A percentile compares a stretch with the other conserved stretches of the same genome.
Conservation (phyloP, 2,329 filamentous ascomycete genomes). For the Penicillium brasilianum region DNA sequence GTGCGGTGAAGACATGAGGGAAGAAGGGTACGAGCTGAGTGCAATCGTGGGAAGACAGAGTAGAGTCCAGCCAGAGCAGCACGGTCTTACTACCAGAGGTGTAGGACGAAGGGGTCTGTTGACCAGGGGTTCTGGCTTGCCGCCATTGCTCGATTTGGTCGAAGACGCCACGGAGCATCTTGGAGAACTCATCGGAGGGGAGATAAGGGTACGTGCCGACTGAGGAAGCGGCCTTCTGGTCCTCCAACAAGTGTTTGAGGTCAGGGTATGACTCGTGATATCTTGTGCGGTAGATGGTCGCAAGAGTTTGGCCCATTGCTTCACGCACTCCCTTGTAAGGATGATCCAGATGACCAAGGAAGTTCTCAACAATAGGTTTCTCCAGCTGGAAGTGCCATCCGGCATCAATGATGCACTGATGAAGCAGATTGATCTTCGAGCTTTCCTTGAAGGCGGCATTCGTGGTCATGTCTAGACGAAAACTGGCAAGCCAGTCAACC, state of each 20-base stretch:
- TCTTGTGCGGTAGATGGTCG: slow-evolving; percentile 84
- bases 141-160: slow-evolving; percentile 84
- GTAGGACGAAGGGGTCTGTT: slow-evolving; percentile 92
- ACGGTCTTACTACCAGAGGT: slow-evolving; percentile 97
- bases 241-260: slow-evolving; percentile 73
- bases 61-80: slow-evolving; percentile 90
- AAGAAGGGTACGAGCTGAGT: slow-evolving; percentile 91
- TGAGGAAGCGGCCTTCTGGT: slow-evolving; percentile 78
- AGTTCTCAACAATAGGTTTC: slow-evolving; percentile 85
- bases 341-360: slow-evolving; percentile 89
- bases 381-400: slow-evolving; percentile 97
- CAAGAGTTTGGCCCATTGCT: slow-evolving; percentile 87
- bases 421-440: slow-evolving; percentile 88
- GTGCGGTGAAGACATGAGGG: slow-evolving; percentile 83
- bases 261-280: slow-evolving; percentile 94
- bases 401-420: slow-evolving; percentile 82
- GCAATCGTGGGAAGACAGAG: slow-evolving; percentile 89
- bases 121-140: slow-evolving; percentile 78
- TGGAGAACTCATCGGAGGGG: slow-evolving; percentile 73
- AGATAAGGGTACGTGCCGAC: slow-evolving; percentile 84
- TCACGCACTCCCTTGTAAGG: slow-evolving; percentile 98
- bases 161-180: slow-evolving; percentile 77
- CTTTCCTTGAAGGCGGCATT: slow-evolving; percentile 99
- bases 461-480: slow-evolving; percentile 89
- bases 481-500: slow-evolving; percentile 78